Percentiles rank a stretch among this genome's conserved stretches.
phyloP scores from a whole-genome alignment of 176 grass and related monocot species.

The Carex myosuroides region DNA sequence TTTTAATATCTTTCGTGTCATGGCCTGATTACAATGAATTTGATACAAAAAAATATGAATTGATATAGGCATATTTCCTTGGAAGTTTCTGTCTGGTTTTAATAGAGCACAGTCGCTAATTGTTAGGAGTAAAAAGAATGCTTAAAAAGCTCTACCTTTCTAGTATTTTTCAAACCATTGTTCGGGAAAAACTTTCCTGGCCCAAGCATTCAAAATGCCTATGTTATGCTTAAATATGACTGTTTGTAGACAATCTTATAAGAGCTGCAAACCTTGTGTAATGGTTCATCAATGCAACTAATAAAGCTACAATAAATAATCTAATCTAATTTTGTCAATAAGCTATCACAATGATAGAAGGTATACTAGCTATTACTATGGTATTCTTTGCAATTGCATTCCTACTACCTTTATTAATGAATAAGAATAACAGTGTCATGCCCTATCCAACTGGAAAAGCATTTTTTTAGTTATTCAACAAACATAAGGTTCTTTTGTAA shows the following conservation, averaged over 20 bases:
- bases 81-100: background rate
- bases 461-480: background rate
- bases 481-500: background rate
- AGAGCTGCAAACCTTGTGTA: background rate
- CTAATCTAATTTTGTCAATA: background rate
- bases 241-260: background rate
- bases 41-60: background rate
- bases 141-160: background rate
- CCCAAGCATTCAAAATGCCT: background rate
- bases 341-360: background rate
- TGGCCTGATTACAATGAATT: background rate
- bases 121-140: background rate
- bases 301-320: background rate
- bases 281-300: background rate
- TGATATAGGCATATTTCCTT: background rate
- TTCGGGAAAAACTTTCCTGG: background rate
- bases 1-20: background rate
- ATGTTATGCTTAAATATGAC: background rate
- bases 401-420: background rate
- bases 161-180: background rate
- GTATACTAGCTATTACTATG: background rate
- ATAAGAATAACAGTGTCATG: background rate
- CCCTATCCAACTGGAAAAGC: background rate
- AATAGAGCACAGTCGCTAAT: background rate
- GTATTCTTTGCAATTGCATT: background rate